Percentiles rank a stretch among this genome's conserved stretches.
Evolutionary conservation across 495 filamentous ascomycete species (phyloP).

Genomic region (Penicillium egyptiacum): DNA sequence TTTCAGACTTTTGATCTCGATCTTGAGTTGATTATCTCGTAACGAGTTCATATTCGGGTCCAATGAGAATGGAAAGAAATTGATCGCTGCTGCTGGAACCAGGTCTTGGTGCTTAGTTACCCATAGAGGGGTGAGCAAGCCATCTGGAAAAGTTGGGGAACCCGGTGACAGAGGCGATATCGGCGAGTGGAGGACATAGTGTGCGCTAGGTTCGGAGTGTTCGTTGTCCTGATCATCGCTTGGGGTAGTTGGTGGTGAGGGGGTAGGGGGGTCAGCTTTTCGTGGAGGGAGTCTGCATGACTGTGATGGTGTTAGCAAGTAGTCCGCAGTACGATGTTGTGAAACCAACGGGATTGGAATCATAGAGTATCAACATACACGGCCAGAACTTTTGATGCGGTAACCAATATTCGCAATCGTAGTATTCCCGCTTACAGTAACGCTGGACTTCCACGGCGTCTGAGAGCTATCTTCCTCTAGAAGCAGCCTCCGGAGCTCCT

Average conservation of each 20-base stretch:
- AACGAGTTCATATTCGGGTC: conserved; percentile 68
- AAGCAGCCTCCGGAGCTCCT: conserved; percentile 67
- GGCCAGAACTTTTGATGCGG: conserved; percentile 68
- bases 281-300: conserved; percentile 59
- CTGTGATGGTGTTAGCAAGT: conserved; percentile 30
- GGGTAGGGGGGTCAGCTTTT: conserved; percentile 60
- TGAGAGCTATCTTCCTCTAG: conserved; percentile 62
- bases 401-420: conserved; percentile 43
- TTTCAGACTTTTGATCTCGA: conserved; percentile 77
- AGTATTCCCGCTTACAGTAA: conserved; percentile 33
- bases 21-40: conserved; percentile 83
- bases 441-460: conserved; percentile 56
- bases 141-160: conserved; percentile 82
- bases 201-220: conserved; percentile 38
- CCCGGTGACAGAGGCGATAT: conserved; percentile 81
- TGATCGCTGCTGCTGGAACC: conserved; percentile 75
- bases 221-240: conserved; percentile 47
- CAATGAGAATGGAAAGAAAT: conserved; percentile 68
- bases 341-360: conserved; percentile 11
- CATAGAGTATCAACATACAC: conserved; percentile 58
- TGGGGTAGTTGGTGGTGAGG: conserved; percentile 49
- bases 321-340: not conserved
- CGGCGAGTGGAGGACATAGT: conserved; percentile 72
- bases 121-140: conserved; percentile 78
- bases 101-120: conserved; percentile 79